These are phyloP conservation scores for Hypoxylon fragiforme DNA, from an alignment of 495 filamentous ascomycete species.

Conservation along the genomic window DNA sequence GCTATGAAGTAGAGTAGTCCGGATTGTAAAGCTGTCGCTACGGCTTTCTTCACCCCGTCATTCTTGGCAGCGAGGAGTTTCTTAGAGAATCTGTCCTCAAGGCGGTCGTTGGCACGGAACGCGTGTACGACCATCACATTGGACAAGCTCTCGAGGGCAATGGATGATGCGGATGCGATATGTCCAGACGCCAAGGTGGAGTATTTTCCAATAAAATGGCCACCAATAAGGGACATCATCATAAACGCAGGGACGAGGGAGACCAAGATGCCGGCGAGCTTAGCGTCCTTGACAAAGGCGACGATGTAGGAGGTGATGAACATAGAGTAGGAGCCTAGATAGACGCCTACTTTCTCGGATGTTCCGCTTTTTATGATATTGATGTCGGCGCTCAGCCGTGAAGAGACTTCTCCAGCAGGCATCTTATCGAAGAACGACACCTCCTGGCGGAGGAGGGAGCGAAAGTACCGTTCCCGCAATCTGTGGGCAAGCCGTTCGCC, in stretches of 20 bases:
- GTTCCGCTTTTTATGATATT: conserved; percentile 64
- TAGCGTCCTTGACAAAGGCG: conserved; percentile 62
- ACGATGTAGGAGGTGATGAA: conserved; percentile 67
- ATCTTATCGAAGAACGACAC: conserved; percentile 62
- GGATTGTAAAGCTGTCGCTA: conserved; percentile 62
- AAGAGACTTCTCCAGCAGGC: conserved; percentile 63
- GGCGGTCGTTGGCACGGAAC: conserved; percentile 46
- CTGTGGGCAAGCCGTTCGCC: conserved; percentile 65
- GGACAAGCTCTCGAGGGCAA: conserved; percentile 51
- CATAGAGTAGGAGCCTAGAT: conserved; percentile 59
- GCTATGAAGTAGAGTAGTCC: conserved; percentile 69
- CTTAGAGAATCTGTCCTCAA: conserved; percentile 58
- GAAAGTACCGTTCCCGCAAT: conserved; percentile 62
- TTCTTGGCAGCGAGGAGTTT: conserved; percentile 51
- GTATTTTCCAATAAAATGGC: conserved; percentile 63
- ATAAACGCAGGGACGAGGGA: conserved; percentile 68
- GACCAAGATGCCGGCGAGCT: conserved; percentile 56
- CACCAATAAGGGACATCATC: conserved; percentile 64
- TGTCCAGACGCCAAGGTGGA: conserved; percentile 54
- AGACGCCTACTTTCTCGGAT: conserved; percentile 68
- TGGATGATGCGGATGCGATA: conserved; percentile 41
- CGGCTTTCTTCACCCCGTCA: conserved; percentile 61
- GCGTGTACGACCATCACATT: conserved; percentile 56
- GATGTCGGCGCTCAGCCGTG: conserved; percentile 62
- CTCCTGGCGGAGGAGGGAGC: conserved; percentile 61